Evolutionary conservation across 306 rosid genomes (phyloP).

Genomic region (Inga oerstediana): DNA sequence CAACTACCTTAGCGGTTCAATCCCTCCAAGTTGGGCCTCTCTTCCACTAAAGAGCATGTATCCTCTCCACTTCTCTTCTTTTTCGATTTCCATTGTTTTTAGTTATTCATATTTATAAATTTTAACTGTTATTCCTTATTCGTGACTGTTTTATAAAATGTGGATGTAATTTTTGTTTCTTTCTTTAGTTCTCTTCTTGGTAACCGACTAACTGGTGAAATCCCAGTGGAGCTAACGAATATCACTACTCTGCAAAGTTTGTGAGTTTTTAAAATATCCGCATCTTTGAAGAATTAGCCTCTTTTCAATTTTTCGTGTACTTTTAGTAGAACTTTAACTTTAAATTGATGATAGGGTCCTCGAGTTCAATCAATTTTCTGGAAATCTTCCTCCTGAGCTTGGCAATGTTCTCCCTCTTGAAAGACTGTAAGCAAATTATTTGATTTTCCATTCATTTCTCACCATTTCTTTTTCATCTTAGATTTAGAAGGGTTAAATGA

Average conservation of each 20-base stretch:
- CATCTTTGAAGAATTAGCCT: not conserved
- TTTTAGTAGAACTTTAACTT: no score
- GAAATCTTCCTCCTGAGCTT: constrained; percentile 62
- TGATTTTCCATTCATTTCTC: not conserved
- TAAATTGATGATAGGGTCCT: constrained; percentile 39
- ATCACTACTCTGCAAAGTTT: constrained; percentile 57
- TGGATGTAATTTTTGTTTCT: not conserved
- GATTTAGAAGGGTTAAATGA: not conserved
- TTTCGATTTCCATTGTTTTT: not conserved
- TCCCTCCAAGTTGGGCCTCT: constrained; percentile 55
- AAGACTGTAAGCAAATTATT: constrained; percentile 52
- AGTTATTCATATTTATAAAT: no score
- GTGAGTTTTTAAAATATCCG: constrained; percentile 45
- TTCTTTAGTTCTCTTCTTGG: constrained; percentile 46
- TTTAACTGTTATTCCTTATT: no score
- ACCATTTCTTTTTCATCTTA: not conserved
- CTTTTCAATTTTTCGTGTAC: not conserved
- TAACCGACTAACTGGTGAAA: not conserved
- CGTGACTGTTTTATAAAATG: no score
- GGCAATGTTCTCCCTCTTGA: constrained; percentile 55
- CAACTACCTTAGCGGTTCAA: constrained; percentile 69
- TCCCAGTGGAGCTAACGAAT: constrained; percentile 39
- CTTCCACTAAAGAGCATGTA: constrained; percentile 52
- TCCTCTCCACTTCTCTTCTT: not conserved
- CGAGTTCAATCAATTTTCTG: constrained; percentile 63